phyloP scores from a whole-genome alignment of 2,329 filamentous ascomycete species.

The Fusarium beomiforme region DNA sequence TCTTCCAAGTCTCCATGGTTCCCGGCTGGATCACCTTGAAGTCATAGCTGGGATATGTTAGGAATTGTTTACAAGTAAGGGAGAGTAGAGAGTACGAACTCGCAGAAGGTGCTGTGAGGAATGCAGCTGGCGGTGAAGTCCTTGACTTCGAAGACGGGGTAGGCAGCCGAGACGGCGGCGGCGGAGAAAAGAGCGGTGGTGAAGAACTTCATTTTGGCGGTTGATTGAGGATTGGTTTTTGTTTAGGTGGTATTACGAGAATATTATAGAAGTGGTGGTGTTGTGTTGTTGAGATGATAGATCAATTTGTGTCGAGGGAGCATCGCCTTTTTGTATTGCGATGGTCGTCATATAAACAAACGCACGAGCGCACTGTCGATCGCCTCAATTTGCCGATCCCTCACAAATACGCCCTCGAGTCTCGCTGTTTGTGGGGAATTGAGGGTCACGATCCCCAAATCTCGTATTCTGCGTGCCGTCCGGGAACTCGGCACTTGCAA shows the following conservation, averaged over 20 bases:
- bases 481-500: constrained; percentile 9
- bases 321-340: not conserved
- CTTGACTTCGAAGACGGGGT: constrained; percentile 6
- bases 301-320: not conserved
- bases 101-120: constrained; percentile 20
- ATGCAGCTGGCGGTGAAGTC: constrained; percentile 25
- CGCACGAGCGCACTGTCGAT: not conserved
- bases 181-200: constrained; percentile 18
- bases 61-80: not conserved
- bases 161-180: constrained; percentile 4
- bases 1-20: constrained; percentile 41
- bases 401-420: not conserved
- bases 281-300: not conserved
- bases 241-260: not conserved
- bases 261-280: not conserved
- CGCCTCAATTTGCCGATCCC: constrained; percentile 11
- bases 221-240: not conserved
- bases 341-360: not conserved
- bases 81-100: not conserved
- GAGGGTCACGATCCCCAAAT: constrained; percentile 19
- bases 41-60: constrained; percentile 7
- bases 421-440: constrained; percentile 12
- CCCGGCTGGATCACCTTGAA: constrained; percentile 28
- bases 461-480: constrained; percentile 26
- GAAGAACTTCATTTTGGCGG: constrained; percentile 33